Base-by-base conservation (phyloP, 139 green algal species). In the Chlorella sp. region DNA sequence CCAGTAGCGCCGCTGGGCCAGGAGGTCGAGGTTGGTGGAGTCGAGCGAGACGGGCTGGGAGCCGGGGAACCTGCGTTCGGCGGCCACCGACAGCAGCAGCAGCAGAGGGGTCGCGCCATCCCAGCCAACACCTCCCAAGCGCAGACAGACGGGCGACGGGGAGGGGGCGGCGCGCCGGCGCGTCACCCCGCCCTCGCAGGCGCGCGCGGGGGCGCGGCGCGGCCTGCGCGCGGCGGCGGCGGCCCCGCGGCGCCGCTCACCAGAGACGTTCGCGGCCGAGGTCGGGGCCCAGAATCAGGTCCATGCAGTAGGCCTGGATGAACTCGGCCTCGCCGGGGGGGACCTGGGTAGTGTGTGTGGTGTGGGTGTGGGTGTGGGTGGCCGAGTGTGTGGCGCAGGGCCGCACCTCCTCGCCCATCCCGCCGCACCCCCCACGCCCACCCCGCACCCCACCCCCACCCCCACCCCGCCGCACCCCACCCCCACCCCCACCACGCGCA, bases 41-140 rank as follows among this genome's bases (percentile, higher is more conserved):
- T 86, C 89, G 43, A 99, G 80, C n/a, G 87, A 95, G 35, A 99
- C 95, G 0, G 95, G 95, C 84, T 99, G 95, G 35, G 90, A 95
- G 58, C 95, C 95, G 0, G 93, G 91, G 81, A 98, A 98, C 64
- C 55, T 36, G 8, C 63, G 56, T 17, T 62, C 46, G 43, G 67
- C n/a, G n/a, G n/a, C n/a, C n/a, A n/a, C n/a, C n/a, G n/a, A n/a
- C n/a, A n/a, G n/a, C n/a, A n/a, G n/a, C n/a, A n/a, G n/a, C n/a
- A n/a, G n/a, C n/a, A n/a, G n/a, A n/a, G n/a, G n/a, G n/a, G n/a
- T n/a, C n/a, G n/a, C n/a, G n/a, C n/a, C n/a, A n/a, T n/a, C n/a
- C n/a, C n/a, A n/a, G n/a, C n/a, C n/a, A n/a, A n/a, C n/a, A n/a
- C n/a, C n/a, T n/a, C n/a, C n/a, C n/a, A n/a, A n/a, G n/a, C n/a